phyloP scores from a whole-genome alignment of 139 green algal genomes.

The Pleodorina starrii region DNA sequence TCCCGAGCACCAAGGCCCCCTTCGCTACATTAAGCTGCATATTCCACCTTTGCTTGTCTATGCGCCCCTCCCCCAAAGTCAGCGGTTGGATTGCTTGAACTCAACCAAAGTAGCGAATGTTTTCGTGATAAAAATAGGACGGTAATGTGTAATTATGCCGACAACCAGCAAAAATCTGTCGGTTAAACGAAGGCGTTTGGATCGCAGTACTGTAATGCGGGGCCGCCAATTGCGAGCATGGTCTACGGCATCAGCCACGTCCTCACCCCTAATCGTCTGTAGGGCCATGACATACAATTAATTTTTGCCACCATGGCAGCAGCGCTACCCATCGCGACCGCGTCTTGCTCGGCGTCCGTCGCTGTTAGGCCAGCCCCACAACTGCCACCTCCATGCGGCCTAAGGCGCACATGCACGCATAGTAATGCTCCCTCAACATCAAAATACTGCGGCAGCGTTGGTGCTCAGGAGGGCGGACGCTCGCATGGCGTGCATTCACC shows the following conservation, averaged over 20 bases:
- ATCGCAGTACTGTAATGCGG: no score
- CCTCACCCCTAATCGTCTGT: no score
- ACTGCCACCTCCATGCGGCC: background rate
- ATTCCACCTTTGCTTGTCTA: background rate
- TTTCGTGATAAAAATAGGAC: no score
- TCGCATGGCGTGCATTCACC: background rate
- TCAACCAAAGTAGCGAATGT: no score
- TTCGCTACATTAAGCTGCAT: background rate
- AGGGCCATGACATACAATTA: no score
- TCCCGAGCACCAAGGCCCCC: background rate
- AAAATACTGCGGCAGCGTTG: slow-evolving; percentile 11
- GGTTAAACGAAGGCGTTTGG: no score
- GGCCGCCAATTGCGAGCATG: no score
- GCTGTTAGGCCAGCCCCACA: background rate
- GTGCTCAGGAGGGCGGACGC: background rate
- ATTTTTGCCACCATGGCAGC: background rate
- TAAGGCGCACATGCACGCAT: background rate
- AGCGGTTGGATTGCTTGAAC: no score
- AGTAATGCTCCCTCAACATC: slow-evolving; percentile 32
- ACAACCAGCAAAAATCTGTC: no score
- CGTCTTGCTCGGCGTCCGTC: background rate
- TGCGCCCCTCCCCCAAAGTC: no score
- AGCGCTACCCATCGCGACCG: background rate
- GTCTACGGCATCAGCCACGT: no score
- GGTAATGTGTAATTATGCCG: no score